Conservation (phyloP, 2,329 filamentous ascomycete genomes). For the Alternaria atra region DNA sequence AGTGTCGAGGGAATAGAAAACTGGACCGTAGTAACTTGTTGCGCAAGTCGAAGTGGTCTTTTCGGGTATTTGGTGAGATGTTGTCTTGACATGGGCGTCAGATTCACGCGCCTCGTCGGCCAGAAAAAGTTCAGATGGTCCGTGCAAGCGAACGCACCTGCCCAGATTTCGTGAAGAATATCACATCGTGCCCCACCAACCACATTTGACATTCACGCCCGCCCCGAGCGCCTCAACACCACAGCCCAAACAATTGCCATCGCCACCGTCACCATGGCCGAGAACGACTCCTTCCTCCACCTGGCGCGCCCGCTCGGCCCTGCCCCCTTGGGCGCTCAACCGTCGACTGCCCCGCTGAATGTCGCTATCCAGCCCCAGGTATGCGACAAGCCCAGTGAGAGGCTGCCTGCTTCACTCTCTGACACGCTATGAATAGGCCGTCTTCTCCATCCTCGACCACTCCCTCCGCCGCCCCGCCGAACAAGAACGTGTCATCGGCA, state of each 20-base stretch:
- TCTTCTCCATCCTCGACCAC: slow-evolving; percentile 82
- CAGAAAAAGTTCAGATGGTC: slow-evolving; percentile 34
- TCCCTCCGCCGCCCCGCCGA: slow-evolving; percentile 90
- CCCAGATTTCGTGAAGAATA: slow-evolving; percentile 47
- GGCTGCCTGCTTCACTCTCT: slow-evolving; percentile 13
- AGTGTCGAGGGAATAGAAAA: background rate
- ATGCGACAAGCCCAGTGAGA: slow-evolving; percentile 47
- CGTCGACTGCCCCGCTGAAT: slow-evolving; percentile 88
- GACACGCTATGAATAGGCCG: slow-evolving; percentile 56
- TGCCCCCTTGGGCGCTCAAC: slow-evolving; percentile 78
- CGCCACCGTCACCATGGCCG: slow-evolving; percentile 79
- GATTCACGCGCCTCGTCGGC: background rate
- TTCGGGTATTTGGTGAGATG: background rate
- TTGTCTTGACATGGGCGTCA: background rate
- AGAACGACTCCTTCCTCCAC: slow-evolving; percentile 89
- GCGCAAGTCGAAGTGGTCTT: background rate
- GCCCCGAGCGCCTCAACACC: slow-evolving; percentile 22
- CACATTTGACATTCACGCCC: slow-evolving; percentile 25
- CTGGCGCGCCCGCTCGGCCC: slow-evolving; percentile 91
- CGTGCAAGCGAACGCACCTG: slow-evolving; percentile 44
- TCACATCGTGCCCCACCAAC: slow-evolving; percentile 33
- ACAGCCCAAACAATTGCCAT: slow-evolving; percentile 13
- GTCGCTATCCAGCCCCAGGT: slow-evolving; percentile 97
- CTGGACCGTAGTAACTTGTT: background rate
- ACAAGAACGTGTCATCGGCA: slow-evolving; percentile 95